Conservation (phyloP, 2,329 filamentous ascomycete genomes). For the Malbranchea cinnamomea region DNA sequence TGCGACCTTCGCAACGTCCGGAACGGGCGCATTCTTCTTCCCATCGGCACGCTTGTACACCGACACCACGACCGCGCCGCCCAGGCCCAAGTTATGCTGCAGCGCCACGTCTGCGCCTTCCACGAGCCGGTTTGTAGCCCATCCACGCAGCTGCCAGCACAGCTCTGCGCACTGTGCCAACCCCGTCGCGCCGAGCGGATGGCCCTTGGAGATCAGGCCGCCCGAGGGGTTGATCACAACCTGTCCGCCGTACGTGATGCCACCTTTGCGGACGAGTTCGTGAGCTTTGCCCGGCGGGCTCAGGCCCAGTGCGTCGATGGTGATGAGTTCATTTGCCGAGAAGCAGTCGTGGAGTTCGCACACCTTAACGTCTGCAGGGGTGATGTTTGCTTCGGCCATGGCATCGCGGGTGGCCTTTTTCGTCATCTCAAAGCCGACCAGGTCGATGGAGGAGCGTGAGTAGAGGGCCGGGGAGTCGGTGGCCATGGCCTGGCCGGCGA, state of each 20-base stretch:
- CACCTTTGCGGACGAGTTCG: conserved; percentile 12
- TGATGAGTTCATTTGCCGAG: conserved; percentile 15
- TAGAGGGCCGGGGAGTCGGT: conserved; percentile 10
- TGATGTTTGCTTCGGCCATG: conserved; percentile 11
- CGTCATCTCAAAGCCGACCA: conserved; percentile 18
- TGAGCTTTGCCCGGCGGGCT: conserved; percentile 12
- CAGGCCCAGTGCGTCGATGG: conserved; percentile 15
- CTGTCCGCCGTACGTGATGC: conserved; percentile 13
- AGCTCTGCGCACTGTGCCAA: conserved; percentile 19
- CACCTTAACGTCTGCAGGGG: conserved; percentile 12
- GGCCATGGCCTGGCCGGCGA: conserved; percentile 11
- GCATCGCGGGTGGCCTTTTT: conserved; percentile 12
- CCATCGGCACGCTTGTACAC: conserved; percentile 10
- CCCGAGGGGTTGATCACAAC: conserved; percentile 17
- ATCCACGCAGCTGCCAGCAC: conserved; percentile 18
- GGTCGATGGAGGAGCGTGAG: conserved; percentile 13
- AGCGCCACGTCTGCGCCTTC: conserved; percentile 10
- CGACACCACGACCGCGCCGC: conserved; percentile 15
- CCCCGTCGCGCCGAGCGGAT: conserved; percentile 18
- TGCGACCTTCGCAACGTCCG: conserved; percentile 3
- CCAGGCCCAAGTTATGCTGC: conserved; percentile 18
- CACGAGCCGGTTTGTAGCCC: conserved; percentile 16
- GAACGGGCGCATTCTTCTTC: neutral
- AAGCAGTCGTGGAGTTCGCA: conserved; percentile 19
- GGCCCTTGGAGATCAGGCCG: conserved; percentile 19